Conservation (phyloP, 352 stramenopile genomes). For the Peronospora belbahrii region DNA sequence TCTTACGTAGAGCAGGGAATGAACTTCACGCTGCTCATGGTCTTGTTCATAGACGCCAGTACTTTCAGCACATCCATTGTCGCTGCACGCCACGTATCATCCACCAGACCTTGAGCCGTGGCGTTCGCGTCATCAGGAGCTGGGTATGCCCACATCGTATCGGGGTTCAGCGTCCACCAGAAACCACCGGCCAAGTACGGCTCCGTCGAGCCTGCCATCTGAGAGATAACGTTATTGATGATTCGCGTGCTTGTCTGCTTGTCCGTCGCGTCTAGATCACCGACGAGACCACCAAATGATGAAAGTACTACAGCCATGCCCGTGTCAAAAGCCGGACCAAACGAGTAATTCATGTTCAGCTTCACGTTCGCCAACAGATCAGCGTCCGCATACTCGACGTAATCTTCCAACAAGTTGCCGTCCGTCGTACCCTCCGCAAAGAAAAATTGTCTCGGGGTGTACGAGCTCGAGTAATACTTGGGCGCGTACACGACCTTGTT, state of each 20-base stretch:
- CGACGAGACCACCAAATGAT: constrained; percentile 74
- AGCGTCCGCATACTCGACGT: constrained; percentile 46
- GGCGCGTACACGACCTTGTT: constrained; percentile 81
- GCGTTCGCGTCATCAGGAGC: constrained; percentile 52
- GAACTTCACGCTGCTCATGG: constrained; percentile 53
- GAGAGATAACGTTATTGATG: constrained; percentile 45
- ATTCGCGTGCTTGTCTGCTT: constrained; percentile 71
- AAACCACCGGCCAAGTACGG: constrained; percentile 61
- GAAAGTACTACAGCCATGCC: constrained; percentile 64
- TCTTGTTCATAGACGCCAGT: constrained; percentile 55
- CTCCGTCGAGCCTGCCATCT: constrained; percentile 50
- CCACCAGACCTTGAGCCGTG: constrained; percentile 51
- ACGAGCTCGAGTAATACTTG: constrained; percentile 70
- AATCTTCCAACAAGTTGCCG: constrained; percentile 56
- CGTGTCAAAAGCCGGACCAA: constrained; percentile 48
- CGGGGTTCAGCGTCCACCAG: constrained; percentile 75
- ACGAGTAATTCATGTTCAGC: constrained; percentile 80
- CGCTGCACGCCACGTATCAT: constrained; percentile 59
- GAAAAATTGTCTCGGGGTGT: constrained; percentile 53
- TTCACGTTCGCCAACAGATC: constrained; percentile 58
- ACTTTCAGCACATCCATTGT: constrained; percentile 61
- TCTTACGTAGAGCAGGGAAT: constrained; percentile 52
- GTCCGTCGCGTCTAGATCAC: constrained; percentile 41
- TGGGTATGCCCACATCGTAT: constrained; percentile 69
- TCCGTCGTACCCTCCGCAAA: constrained; percentile 41